Evolutionary conservation across 1,284 basidiomycete genomes (phyloP), one percentile per base, ranked within the genome.

Genomic region (Boletus semigastroideus): DNA sequence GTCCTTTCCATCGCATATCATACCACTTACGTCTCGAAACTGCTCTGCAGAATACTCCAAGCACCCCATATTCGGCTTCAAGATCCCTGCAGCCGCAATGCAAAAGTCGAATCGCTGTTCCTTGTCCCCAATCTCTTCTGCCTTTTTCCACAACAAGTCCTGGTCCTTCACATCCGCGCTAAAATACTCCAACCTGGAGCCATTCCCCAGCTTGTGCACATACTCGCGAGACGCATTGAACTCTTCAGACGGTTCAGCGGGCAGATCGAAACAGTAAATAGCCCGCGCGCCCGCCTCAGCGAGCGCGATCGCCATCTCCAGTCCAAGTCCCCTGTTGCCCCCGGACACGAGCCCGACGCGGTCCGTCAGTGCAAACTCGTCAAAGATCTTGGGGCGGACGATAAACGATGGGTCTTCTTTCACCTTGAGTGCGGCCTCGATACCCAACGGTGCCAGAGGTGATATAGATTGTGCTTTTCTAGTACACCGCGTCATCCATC

Each of bases 301-400:
- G 36, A 91, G 72, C 5, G 86, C 82, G 51, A 91, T 75, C 28
- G 89, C 89, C 80, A 90, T 87, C 70, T 91, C 89, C 39, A 94
- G 78, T 4, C 92, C 91, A 11, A 94, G 78, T 2, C 91, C 91
- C 44, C 91, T 79, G 61, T 89, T 90, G 3, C 78, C 92, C 13
- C 90, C 90, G 0, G 90, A 88, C 40, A 92, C 82, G 53, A 93
- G 74, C 33, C 81, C 86, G 14, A 90, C 87, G 22, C 87, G 83
- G 59, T 84, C 85, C n/a, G 73, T 73, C 37, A 93, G 78, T 12
- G 82, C 78, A 72, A 94, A 92, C 63, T 90, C 89, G 53, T 85
- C 74, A 63, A 79, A 84, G 59, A 90, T 77, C 66, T 78, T 81
- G 22, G 79, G 69, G 5, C 68, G 69, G 12, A 73, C 71, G 19